Percentiles rank a stretch among this genome's conserved stretches.
These are phyloP conservation scores for Mycena filopes DNA, from an alignment of 768 basidiomycete genomes.

Conservation along the genomic window DNA sequence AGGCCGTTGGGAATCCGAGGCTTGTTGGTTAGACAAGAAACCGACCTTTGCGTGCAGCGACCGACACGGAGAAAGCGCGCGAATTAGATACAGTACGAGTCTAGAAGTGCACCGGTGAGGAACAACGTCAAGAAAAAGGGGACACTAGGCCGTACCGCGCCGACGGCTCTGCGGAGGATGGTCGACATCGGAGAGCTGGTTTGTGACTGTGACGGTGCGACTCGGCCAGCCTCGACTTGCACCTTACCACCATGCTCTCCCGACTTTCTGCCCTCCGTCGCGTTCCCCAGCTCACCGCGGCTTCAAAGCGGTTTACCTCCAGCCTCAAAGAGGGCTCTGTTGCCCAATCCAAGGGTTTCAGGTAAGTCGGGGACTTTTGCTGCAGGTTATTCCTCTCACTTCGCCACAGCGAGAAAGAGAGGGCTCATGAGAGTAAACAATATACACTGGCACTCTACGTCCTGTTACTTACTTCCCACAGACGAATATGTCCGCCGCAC, in stretches of 20 bases:
- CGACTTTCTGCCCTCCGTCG: conserved; percentile 21
- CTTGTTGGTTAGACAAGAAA: background rate
- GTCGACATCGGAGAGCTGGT: conserved; percentile 26
- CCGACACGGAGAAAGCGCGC: conserved; percentile 31
- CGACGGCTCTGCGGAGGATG: conserved; percentile 33
- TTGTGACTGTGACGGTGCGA: background rate
- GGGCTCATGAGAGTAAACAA: conserved; percentile 59
- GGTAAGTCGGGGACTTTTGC: background rate
- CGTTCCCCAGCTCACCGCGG: conserved; percentile 21
- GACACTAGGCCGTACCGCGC: conserved; percentile 25
- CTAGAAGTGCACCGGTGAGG: background rate
- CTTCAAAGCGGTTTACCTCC: conserved; percentile 23
- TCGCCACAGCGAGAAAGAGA: conserved; percentile 60
- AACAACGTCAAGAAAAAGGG: background rate
- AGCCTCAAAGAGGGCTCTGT: conserved; percentile 25
- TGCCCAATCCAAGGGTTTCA: conserved; percentile 30
- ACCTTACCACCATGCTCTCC: conserved; percentile 25
- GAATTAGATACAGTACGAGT: conserved; percentile 23
- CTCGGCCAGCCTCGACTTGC: background rate
- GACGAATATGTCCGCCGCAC: conserved; percentile 61
- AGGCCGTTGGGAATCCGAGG: background rate
- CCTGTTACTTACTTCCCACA: conserved; percentile 33
- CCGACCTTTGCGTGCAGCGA: conserved; percentile 32
- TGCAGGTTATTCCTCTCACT: background rate
- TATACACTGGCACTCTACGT: background rate